Conservation (phyloP, 108 stramenopile species). For the Parmales sp. region DNA sequence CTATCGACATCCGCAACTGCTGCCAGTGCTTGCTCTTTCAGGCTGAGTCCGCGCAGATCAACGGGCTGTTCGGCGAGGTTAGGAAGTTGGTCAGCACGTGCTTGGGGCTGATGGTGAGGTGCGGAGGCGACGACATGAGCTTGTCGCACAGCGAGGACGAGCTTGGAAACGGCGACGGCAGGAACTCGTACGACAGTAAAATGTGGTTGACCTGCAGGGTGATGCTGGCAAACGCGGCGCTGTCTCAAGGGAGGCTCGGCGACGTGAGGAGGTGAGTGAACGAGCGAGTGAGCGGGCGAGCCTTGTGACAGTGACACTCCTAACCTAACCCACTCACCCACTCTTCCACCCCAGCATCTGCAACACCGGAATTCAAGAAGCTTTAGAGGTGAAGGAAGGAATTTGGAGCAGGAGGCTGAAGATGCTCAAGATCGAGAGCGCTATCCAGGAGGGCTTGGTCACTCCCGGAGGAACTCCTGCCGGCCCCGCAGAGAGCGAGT, state of each 20-base stretch:
- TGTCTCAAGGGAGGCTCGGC: neutral
- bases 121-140: neutral
- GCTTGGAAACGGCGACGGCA: neutral
- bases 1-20: neutral
- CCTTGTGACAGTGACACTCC: too few species aligned
- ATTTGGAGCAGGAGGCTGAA: conserved; percentile 3
- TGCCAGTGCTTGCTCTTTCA: neutral
- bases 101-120: neutral
- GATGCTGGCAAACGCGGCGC: neutral
- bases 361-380: neutral
- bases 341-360: too few species aligned
- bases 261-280: neutral
- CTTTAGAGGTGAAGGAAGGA: neutral
- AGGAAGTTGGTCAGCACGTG: neutral
- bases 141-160: neutral
- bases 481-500: neutral
- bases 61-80: neutral
- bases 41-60: neutral
- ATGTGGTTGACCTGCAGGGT: neutral
- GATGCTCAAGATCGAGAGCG: neutral
- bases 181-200: neutral
- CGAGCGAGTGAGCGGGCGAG: too few species aligned
- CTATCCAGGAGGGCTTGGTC: neutral
- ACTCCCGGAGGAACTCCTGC: too few species aligned
- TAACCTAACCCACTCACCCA: too few species aligned